Evolutionary conservation across 495 filamentous ascomycete genomes (phyloP).

Genomic region (Friedmanniomyces endolithicus): DNA sequence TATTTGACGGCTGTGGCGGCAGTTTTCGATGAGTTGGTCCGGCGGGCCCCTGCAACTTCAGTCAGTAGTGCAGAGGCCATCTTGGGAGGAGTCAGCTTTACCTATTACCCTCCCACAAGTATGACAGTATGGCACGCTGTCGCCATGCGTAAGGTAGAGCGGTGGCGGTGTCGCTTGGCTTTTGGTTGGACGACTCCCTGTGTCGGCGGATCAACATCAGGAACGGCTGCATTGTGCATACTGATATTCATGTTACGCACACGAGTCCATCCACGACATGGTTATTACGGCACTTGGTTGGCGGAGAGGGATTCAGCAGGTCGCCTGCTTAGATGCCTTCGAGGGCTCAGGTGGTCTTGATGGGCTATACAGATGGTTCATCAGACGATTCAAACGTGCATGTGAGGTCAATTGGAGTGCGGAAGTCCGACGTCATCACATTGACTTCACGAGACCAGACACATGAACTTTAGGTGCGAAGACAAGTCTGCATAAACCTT

Average conservation of each 20-base stretch:
- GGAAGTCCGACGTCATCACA: too few relatives aligned
- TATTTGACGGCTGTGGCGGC: constrained; percentile 22
- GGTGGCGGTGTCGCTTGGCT: constrained; percentile 21
- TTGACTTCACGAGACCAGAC: too few relatives aligned
- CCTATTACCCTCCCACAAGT: constrained; percentile 34
- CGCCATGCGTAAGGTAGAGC: constrained; percentile 28
- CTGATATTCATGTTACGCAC: background rate
- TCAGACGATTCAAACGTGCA: too few relatives aligned
- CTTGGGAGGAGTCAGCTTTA: background rate
- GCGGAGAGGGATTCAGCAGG: too few relatives aligned
- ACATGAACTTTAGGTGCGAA: too few relatives aligned
- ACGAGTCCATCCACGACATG: constrained; percentile 12
- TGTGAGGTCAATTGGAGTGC: too few relatives aligned
- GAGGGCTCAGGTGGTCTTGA: too few relatives aligned
- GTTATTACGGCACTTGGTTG: background rate
- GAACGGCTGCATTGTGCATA: too few relatives aligned
- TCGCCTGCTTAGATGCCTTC: too few relatives aligned
- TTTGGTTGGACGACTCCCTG: constrained; percentile 4
- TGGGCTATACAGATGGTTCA: too few relatives aligned
- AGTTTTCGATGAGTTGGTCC: constrained; percentile 14
- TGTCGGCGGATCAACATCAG: background rate
- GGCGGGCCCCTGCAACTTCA: constrained; percentile 3
- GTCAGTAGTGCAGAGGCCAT: background rate
- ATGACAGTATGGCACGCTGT: constrained; percentile 32
- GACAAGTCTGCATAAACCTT: too few relatives aligned